Conservation (phyloP, 2,329 filamentous ascomycete species). For the Parascedosporium putredinis region DNA sequence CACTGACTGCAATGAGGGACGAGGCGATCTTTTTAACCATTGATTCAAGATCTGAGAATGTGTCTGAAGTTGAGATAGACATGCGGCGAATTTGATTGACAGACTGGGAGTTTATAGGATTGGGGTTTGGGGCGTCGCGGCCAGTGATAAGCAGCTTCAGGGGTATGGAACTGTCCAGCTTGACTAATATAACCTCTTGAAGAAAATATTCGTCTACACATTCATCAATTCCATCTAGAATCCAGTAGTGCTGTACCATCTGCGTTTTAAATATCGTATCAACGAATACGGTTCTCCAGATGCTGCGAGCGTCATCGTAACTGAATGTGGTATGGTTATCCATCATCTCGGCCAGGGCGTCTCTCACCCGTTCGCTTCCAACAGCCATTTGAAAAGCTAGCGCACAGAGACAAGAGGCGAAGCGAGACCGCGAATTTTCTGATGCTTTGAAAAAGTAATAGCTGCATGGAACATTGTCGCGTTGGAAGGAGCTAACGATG, state of each 20-base stretch:
- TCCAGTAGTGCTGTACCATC: slow-evolving; percentile 17
- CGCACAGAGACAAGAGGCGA: neutral
- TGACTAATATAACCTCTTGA: slow-evolving; percentile 15
- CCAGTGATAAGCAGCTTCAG: neutral
- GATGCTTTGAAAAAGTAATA: neutral
- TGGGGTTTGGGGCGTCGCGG: neutral
- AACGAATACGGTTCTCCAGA: slow-evolving; percentile 16
- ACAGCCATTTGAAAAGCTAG: neutral
- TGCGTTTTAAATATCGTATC: slow-evolving; percentile 15
- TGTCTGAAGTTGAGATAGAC: neutral
- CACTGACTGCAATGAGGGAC: neutral
- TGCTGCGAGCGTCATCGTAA: neutral
- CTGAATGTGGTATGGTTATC: neutral
- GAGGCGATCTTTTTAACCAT: neutral
- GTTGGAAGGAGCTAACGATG: neutral
- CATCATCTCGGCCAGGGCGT: neutral
- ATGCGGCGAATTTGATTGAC: neutral
- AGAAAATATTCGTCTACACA: slow-evolving; percentile 15
- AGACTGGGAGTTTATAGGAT: neutral
- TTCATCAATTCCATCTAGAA: slow-evolving; percentile 25
- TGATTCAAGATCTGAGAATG: neutral
- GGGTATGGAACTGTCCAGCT: slow-evolving; percentile 7
- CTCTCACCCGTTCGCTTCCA: neutral
- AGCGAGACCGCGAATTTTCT: neutral
- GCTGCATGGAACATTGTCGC: neutral